Percentiles rank a stretch among this genome's conserved stretches.
Evolutionary conservation across 495 filamentous ascomycete species (phyloP).

Genomic region (Hypoxylon trugodes): DNA sequence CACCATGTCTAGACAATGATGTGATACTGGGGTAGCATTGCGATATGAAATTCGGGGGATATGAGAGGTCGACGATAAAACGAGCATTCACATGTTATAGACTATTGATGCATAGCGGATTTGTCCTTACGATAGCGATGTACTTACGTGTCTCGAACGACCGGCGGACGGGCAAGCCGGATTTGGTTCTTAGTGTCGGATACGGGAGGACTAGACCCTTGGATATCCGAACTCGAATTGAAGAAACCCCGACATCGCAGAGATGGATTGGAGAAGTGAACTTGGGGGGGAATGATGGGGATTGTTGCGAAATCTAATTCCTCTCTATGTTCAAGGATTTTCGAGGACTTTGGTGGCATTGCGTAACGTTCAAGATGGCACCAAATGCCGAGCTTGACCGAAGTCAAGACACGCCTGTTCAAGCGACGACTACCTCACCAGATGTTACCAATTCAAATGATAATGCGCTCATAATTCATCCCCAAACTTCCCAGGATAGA

Average conservation of each 20-base stretch:
- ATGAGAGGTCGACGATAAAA: not conserved
- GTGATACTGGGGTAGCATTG: slow-evolving; percentile 26
- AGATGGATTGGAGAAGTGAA: not conserved
- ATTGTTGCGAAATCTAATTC: not conserved
- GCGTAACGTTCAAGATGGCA: not conserved
- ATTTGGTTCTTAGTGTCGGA: slow-evolving; percentile 9
- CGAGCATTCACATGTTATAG: not conserved
- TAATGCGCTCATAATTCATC: slow-evolving; percentile 14
- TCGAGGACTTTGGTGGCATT: too few relatives aligned
- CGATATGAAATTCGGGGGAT: not conserved
- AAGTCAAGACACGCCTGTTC: not conserved
- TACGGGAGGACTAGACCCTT: slow-evolving; percentile 1
- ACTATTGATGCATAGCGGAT: not conserved
- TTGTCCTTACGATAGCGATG: slow-evolving; percentile 2
- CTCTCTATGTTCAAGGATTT: not conserved
- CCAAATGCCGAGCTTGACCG: slow-evolving; percentile 1
- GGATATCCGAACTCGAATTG: not conserved
- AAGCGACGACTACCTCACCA: not conserved
- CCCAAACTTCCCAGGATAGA: slow-evolving; percentile 5
- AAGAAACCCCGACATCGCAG: slow-evolving; percentile 24
- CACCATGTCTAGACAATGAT: slow-evolving; percentile 1
- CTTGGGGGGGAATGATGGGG: not conserved
- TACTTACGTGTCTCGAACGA: not conserved
- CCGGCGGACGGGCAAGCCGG: slow-evolving; percentile 2
- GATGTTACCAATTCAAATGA: not conserved